Base-by-base conservation (phyloP, 1,284 basidiomycete genomes). In the Rhodotorula sp. region DNA sequence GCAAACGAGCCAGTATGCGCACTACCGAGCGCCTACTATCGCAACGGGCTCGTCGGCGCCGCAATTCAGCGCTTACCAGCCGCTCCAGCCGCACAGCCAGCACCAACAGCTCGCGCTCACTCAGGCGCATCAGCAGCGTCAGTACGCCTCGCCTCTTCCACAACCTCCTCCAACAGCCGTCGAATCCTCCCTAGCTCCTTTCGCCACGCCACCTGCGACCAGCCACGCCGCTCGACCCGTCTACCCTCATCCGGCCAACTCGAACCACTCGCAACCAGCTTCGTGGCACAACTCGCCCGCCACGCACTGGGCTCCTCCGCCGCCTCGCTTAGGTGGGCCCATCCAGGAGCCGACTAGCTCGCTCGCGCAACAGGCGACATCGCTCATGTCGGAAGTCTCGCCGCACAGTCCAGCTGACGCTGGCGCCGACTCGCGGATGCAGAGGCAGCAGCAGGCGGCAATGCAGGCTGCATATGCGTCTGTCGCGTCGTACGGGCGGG, bases 171-270 rank as follows among this genome's bases (percentile, higher is more conserved):
- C 19, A 32, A 51, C 48, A 48, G 32, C 29, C 24, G 20, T 17
- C 46, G 57, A 46, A 17, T 46, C 30, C 29, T 29, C 27, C 27
- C n/a, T 22, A 11, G 29, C 57, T 19, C 64, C 64, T 2, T 65
- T 65, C 52, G 57, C 58, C 17, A 65, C 64, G 10, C 64, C 64
- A 4, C 64, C 57, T 9, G 47, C 64, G 49, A 65, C 56, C 2
- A 52, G n/a, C 5, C 56, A 64, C 2, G 36, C 48, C 27, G 27
- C 27, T 10, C 58, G 58, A 9, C 5, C 32, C n/a, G 22, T 39
- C 13, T 27, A 27, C 8, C 58, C 44, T 6, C 47, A 32, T 24
- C 15, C 17, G 30, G 10, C 20, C 29, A 32, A 34, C 30, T 46
- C 27, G 1, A 24, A 27, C 24, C 58, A 49, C 24, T 44, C 51